Evolutionary conservation across 2,329 filamentous ascomycete genomes (phyloP).

Genomic region (Colletotrichum camelliae): DNA sequence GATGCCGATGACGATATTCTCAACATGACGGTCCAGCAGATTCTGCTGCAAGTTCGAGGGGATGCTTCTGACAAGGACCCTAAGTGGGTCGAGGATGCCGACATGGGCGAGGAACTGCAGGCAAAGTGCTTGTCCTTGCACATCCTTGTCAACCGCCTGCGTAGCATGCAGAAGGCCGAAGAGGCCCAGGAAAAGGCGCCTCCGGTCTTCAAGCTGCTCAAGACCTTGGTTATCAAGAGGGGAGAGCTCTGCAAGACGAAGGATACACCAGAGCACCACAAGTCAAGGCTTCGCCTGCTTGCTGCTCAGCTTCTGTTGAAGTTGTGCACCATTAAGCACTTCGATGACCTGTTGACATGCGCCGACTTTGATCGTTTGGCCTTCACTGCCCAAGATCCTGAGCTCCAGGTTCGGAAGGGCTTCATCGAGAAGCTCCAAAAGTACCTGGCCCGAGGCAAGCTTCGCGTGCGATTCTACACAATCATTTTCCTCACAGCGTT

Average conservation of each 20-base stretch:
- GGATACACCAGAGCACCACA: constrained; percentile 79
- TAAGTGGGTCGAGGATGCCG: constrained; percentile 71
- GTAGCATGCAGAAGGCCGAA: constrained; percentile 59
- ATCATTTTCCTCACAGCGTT: constrained; percentile 91
- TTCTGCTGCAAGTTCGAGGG: constrained; percentile 73
- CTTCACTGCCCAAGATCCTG: constrained; percentile 79
- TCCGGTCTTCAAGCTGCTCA: constrained; percentile 80
- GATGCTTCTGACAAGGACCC: constrained; percentile 62
- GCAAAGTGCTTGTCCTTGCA: constrained; percentile 86
- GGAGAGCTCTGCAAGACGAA: constrained; percentile 81
- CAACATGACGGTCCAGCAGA: constrained; percentile 76
- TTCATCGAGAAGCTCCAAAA: constrained; percentile 91
- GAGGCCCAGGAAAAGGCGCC: constrained; percentile 64
- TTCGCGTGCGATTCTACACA: constrained; percentile 82
- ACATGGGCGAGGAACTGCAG: constrained; percentile 79
- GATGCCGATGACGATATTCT: constrained; percentile 80
- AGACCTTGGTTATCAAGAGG: constrained; percentile 73
- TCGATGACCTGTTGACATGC: constrained; percentile 77
- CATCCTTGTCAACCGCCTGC: constrained; percentile 84
- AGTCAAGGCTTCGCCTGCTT: constrained; percentile 78
- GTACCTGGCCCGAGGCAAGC: constrained; percentile 76
- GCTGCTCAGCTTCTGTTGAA: constrained; percentile 86
- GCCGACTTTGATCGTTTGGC: constrained; percentile 82
- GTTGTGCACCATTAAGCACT: constrained; percentile 75
- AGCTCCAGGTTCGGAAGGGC: constrained; percentile 73